Evolutionary conservation across 176 grass and related monocot genomes (phyloP), one percentile per base, ranked within the genome.

Genomic region (Aegilops longissima): DNA sequence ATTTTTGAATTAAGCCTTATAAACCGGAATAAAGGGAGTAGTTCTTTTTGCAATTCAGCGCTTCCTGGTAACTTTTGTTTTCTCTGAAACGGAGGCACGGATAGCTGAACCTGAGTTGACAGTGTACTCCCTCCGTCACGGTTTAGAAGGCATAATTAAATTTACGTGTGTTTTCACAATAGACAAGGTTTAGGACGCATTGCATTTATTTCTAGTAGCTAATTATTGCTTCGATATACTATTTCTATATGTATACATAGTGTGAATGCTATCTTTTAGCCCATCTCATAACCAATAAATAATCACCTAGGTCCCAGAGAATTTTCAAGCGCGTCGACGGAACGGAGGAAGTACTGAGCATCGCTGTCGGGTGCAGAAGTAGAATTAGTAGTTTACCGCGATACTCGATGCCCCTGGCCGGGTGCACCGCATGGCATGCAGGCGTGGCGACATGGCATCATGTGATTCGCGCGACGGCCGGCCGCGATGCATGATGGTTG

Each of bases 401-500:
- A 14, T 16, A 54, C 72, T 88, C 47, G 35, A 49, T 36, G 61
- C 31, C 42, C 39, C 12, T 3, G 2, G 0, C 12, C 71, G 16
- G 11, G n/a, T 54, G 42, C 71, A 9, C 23, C 8, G 39, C 40
- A 9, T 21, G 58, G 58, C 29, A 36, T 52, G 39, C 69, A 47
- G 12, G 71, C 71, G 42, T 51, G 72, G 6, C 25, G 0, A 10
- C 9, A 54, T 38, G 76, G 74, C 8, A 66, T 69, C 78, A 27
- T 42, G 81, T 58, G 78, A 81, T 61, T 77, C 62, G 78, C 80
- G 31, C 4, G 81, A 56, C 80, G 68, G 85, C 35, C 12, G 44
- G 39, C 16, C 8, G 75, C 13, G 73, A 2, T 27, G 45, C 89
- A 87, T 76, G 80, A 80, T 87, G 79, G 62, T 12, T 77, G 73